phyloP scores from a whole-genome alignment of 805 yeast genomes.

The Saturnispora silvae region DNA sequence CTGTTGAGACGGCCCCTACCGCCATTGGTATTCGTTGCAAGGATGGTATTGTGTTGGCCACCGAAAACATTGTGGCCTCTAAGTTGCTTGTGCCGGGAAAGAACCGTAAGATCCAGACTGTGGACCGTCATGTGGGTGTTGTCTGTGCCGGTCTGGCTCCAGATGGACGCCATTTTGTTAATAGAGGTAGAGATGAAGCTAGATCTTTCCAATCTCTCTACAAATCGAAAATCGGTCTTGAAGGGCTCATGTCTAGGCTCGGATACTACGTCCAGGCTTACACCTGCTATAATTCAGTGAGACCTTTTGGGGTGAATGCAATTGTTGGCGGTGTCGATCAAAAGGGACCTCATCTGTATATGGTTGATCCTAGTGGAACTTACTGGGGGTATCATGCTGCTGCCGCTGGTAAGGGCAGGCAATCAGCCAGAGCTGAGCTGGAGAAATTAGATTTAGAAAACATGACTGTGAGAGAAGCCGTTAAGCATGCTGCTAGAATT shows the following conservation, averaged over 20 bases:
- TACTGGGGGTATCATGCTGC: conserved; percentile 98
- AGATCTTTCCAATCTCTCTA: conserved; percentile 65
- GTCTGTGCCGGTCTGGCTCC: conserved; percentile 93
- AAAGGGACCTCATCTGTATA: conserved; percentile 76
- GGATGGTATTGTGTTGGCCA: conserved; percentile 95
- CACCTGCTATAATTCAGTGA: conserved; percentile 90
- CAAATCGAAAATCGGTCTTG: conserved; percentile 66
- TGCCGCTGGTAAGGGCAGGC: conserved; percentile 97
- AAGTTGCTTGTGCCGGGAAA: conserved; percentile 82
- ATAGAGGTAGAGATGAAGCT: conserved; percentile 88
- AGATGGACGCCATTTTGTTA: conserved; percentile 90
- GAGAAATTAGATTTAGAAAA: conserved; percentile 75
- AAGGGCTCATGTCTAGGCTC: conserved; percentile 74
- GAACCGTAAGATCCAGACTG: conserved; percentile 83
- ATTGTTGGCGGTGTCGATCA: conserved; percentile 91
- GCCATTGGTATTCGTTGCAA: conserved; percentile 84
- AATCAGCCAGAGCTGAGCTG: conserved; percentile 91
- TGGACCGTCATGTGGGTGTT: conserved; percentile 89
- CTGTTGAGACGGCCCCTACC: conserved; percentile 96
- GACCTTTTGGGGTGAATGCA: conserved; percentile 93
- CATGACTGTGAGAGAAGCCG: conserved; percentile 69
- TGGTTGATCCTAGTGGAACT: conserved; percentile 96
- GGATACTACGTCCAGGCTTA: conserved; percentile 91
- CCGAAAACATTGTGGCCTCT: conserved; percentile 84
- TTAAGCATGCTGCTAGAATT: conserved; percentile 88